Conservation (phyloP, 2,329 filamentous ascomycete species). For the Ophiostoma tasmaniense region DNA sequence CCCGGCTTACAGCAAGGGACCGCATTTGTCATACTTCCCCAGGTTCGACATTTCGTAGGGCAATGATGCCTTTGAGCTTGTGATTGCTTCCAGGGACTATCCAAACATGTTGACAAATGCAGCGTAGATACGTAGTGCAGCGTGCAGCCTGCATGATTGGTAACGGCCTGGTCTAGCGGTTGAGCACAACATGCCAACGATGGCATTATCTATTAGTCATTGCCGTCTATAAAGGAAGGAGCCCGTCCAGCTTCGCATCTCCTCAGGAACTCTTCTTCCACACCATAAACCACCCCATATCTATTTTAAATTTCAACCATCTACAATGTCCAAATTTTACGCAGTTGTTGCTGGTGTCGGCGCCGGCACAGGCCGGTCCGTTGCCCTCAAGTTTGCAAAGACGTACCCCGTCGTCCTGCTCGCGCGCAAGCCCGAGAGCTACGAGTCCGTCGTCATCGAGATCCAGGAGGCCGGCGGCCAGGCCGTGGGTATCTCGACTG, state of each 20-base stretch:
- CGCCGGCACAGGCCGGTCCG: conserved; percentile 46
- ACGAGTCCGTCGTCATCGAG: conserved; percentile 56
- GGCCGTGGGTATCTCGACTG: conserved; percentile 62
- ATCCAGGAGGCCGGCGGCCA: conserved; percentile 60
- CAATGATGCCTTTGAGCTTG: conserved; percentile 14
- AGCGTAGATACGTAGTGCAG: not conserved
- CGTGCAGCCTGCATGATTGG: not conserved
- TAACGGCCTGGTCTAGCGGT: not conserved
- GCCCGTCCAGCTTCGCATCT: not conserved
- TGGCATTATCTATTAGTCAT: not conserved
- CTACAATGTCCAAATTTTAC: conserved; percentile 38
- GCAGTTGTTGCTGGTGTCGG: conserved; percentile 65
- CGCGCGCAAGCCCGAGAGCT: conserved; percentile 59
- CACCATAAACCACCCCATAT: too few species aligned
- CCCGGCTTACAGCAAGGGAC: not conserved
- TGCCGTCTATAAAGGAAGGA: not conserved
- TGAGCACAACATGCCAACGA: not conserved
- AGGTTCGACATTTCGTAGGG: conserved; percentile 13
- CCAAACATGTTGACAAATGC: not conserved
- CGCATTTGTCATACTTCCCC: conserved; percentile 3
- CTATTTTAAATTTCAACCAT: too few species aligned
- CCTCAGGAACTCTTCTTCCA: not conserved
- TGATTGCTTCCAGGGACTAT: not conserved
- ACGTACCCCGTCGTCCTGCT: conserved; percentile 66
- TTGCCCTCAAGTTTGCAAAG: conserved; percentile 50